Conservation (phyloP, 257 asterid genomes). For the Thymus mandschuricus region DNA sequence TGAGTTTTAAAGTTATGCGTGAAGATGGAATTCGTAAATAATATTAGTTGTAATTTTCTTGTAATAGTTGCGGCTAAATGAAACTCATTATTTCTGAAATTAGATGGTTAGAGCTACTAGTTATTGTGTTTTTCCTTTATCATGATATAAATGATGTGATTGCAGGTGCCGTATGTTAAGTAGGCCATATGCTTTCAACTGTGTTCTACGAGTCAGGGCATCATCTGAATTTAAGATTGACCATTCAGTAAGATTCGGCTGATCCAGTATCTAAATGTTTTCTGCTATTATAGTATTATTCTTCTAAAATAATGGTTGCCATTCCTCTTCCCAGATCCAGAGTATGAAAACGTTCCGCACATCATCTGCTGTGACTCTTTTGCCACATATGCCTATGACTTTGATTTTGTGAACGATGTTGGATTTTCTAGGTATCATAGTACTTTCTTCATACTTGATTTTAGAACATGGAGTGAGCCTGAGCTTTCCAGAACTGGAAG, state of each 20-base stretch:
- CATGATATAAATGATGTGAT: conserved; percentile 42
- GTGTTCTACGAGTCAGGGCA: conserved; percentile 90
- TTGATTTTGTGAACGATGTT: conserved; percentile 68
- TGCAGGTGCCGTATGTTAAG: conserved; percentile 98
- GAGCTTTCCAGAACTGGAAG: conserved; percentile 18
- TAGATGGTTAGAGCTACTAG: conserved; percentile 17
- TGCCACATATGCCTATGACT: conserved; percentile 97
- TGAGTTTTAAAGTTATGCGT: conserved; percentile 49
- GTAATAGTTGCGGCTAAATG: background rate
- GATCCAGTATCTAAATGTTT: conserved; percentile 18
- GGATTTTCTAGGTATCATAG: conserved; percentile 84
- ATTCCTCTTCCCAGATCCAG: conserved; percentile 88
- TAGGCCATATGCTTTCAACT: conserved; percentile 93
- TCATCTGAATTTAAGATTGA: conserved; percentile 87
- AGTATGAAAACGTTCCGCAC: conserved; percentile 95
- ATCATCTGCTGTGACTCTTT: conserved; percentile 93
- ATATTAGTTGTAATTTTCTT: conserved; percentile 12
- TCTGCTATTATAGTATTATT: background rate
- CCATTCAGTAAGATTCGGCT: conserved; percentile 68
- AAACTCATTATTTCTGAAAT: background rate
- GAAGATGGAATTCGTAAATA: conserved; percentile 25
- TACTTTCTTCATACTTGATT: conserved; percentile 24
- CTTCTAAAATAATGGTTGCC: conserved; percentile 35
- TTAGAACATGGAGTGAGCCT: conserved; percentile 19
- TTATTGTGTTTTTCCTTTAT: conserved; percentile 6